These are phyloP conservation scores for Celoporthe dispersa DNA, from an alignment of 2,329 filamentous ascomycete genomes.

Conservation along the genomic window DNA sequence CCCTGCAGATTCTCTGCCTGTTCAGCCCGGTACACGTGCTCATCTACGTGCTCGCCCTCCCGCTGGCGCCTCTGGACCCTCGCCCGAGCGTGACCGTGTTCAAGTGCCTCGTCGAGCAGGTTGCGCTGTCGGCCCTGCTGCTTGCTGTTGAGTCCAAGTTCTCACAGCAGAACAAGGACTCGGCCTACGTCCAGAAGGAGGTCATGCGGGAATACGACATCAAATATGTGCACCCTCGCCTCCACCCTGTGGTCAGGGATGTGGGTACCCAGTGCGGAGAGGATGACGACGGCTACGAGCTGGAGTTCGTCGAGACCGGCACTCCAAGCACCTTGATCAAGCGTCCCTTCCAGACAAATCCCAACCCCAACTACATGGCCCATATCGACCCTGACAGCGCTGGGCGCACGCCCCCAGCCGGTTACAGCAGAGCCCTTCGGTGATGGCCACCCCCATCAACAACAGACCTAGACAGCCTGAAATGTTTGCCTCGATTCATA, in stretches of 20 bases:
- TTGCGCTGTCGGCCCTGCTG: slow-evolving; percentile 77
- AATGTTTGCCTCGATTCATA: slow-evolving; percentile 34
- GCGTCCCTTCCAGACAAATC: slow-evolving; percentile 78
- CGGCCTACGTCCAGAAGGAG: slow-evolving; percentile 82
- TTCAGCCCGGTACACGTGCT: slow-evolving; percentile 95
- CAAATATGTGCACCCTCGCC: slow-evolving; percentile 89
- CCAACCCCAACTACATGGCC: slow-evolving; percentile 78
- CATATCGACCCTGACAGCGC: slow-evolving; percentile 70
- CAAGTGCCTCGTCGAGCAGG: slow-evolving; percentile 77
- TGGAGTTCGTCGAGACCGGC: slow-evolving; percentile 52
- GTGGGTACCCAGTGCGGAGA: slow-evolving; percentile 78
- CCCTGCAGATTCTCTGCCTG: slow-evolving; percentile 79
- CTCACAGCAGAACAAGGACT: slow-evolving; percentile 84
- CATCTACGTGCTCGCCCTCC: slow-evolving; percentile 86
- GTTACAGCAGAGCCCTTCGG: slow-evolving; percentile 44
- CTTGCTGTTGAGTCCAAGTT: slow-evolving; percentile 74
- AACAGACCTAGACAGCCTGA: slow-evolving; percentile 39
- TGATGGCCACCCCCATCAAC: slow-evolving; percentile 47
- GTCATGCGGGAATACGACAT: slow-evolving; percentile 95
- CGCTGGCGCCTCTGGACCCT: slow-evolving; percentile 74
- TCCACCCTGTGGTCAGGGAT: slow-evolving; percentile 78
- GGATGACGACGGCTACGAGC: slow-evolving; percentile 47
- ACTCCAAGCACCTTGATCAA: slow-evolving; percentile 68
- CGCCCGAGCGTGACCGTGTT: slow-evolving; percentile 85
- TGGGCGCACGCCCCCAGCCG: slow-evolving; percentile 43